These are phyloP conservation scores for Pichia nakasei DNA, from an alignment of 805 yeast genomes.

Conservation along the genomic window DNA sequence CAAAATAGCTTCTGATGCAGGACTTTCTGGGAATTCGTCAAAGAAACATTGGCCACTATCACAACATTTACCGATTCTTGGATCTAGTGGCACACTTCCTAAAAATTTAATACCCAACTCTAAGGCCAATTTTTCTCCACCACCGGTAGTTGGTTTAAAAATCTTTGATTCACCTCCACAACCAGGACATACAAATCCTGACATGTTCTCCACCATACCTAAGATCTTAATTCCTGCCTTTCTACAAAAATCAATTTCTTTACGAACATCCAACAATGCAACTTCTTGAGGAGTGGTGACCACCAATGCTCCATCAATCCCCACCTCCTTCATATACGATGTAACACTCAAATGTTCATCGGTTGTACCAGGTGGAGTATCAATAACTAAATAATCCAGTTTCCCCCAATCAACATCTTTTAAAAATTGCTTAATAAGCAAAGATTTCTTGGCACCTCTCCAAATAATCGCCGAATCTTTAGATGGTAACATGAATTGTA, in stretches of 20 bases:
- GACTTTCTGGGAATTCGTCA: conserved; percentile 81
- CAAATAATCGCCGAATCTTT: conserved; percentile 91
- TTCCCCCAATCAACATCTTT: conserved; percentile 95
- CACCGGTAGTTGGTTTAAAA: conserved; percentile 94
- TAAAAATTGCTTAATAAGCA: conserved; percentile 84
- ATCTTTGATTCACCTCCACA: conserved; percentile 87
- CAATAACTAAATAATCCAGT: conserved; percentile 79
- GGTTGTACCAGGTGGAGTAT: conserved; percentile 98
- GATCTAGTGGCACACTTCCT: conserved; percentile 94
- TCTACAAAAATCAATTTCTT: conserved; percentile 89
- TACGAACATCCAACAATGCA: conserved; percentile 87
- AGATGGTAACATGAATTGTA: conserved; percentile 90
- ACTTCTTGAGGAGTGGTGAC: conserved; percentile 99
- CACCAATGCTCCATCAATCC: conserved; percentile 89
- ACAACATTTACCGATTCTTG: conserved; percentile 83
- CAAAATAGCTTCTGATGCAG: conserved; percentile 80
- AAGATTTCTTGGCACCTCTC: conserved; percentile 96
- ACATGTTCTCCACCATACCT: conserved; percentile 95
- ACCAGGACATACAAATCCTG: conserved; percentile 95
- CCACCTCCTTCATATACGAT: conserved; percentile 77
- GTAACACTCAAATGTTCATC: conserved; percentile 94
- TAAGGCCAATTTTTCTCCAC: conserved; percentile 76
- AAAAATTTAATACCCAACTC: conserved; percentile 72
- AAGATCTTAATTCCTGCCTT: conserved; percentile 81
- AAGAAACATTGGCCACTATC: conserved; percentile 81